phyloP scores from a whole-genome alignment of 371 early-diverging fungal genomes.

The Cokeromyces recurvatus region DNA sequence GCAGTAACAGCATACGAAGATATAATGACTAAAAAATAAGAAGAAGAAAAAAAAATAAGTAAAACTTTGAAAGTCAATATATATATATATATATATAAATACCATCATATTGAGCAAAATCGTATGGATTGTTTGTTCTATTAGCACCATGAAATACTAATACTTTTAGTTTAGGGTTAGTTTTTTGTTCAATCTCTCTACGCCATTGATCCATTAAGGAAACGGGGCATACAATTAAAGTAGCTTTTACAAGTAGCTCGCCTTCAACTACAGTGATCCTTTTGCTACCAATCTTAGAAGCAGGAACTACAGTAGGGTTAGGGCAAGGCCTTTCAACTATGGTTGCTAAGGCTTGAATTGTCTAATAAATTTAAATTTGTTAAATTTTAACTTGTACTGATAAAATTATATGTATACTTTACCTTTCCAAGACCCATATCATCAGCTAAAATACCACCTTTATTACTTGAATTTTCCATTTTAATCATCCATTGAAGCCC shows the following conservation, averaged over 20 bases:
- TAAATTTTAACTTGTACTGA: background rate
- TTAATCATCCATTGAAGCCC: slow-evolving; percentile 61
- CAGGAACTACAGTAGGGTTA: slow-evolving; percentile 11
- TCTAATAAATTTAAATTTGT: slow-evolving; percentile 24
- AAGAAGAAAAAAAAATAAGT: background rate
- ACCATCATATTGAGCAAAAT: slow-evolving; percentile 44
- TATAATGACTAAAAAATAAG: slow-evolving; percentile 22
- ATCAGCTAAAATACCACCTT: slow-evolving; percentile 75
- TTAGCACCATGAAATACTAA: slow-evolving; percentile 52
- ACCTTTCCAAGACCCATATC: slow-evolving; percentile 59
- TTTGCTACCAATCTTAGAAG: background rate
- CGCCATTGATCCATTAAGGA: slow-evolving; percentile 65
- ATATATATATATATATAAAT: background rate
- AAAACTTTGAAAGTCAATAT: background rate
- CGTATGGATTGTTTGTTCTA: slow-evolving; percentile 20
- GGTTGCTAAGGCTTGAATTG: slow-evolving; percentile 76
- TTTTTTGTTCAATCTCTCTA: slow-evolving; percentile 51
- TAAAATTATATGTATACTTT: background rate
- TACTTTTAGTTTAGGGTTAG: slow-evolving; percentile 41
- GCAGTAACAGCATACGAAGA: slow-evolving; percentile 33
- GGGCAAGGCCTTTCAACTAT: slow-evolving; percentile 49
- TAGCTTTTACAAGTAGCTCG: slow-evolving; percentile 65
- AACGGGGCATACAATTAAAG: slow-evolving; percentile 62
- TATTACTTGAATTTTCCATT: slow-evolving; percentile 47
- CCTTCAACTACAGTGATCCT: slow-evolving; percentile 1